Evolutionary conservation across 805 yeast species (phyloP).

Genomic region (Metschnikowia kunwiensis): DNA sequence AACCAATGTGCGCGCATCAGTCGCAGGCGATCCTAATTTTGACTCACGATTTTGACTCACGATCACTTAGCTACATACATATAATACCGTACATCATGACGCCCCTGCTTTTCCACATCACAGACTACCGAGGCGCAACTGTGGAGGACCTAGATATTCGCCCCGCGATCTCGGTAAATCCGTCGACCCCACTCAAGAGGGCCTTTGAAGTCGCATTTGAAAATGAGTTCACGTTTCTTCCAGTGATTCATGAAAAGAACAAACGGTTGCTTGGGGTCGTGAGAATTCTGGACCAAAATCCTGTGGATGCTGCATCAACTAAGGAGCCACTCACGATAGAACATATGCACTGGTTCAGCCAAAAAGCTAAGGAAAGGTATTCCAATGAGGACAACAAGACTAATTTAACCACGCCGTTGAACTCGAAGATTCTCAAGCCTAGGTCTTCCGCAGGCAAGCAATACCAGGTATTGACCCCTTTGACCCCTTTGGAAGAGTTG

Average conservation of each 20-base stretch:
- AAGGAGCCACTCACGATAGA: constrained; percentile 26
- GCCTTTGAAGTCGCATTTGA: constrained; percentile 58
- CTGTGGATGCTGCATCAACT: not conserved
- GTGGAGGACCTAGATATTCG: constrained; percentile 58
- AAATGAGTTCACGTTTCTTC: constrained; percentile 51
- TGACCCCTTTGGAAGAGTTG: constrained; percentile 52
- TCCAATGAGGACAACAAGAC: constrained; percentile 20
- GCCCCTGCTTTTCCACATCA: constrained; percentile 24
- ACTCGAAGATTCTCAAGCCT: constrained; percentile 36
- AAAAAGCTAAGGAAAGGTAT: constrained; percentile 33
- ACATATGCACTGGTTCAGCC: constrained; percentile 45
- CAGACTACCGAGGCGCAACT: constrained; percentile 50
- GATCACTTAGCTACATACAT: too few relatives aligned
- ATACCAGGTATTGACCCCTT: constrained; percentile 49
- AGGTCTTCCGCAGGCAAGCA: constrained; percentile 27
- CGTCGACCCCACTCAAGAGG: constrained; percentile 43
- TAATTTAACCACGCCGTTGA: constrained; percentile 19
- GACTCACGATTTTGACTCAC: too few relatives aligned
- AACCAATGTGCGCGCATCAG: too few relatives aligned
- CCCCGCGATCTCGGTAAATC: constrained; percentile 54
- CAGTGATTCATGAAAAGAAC: constrained; percentile 48
- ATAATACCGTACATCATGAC: too few relatives aligned
- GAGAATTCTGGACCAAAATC: constrained; percentile 34
- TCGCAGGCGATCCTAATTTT: too few relatives aligned
- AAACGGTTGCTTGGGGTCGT: constrained; percentile 49